Conservation (phyloP, 2,329 filamentous ascomycete species). For the Metarhizium rileyi region DNA sequence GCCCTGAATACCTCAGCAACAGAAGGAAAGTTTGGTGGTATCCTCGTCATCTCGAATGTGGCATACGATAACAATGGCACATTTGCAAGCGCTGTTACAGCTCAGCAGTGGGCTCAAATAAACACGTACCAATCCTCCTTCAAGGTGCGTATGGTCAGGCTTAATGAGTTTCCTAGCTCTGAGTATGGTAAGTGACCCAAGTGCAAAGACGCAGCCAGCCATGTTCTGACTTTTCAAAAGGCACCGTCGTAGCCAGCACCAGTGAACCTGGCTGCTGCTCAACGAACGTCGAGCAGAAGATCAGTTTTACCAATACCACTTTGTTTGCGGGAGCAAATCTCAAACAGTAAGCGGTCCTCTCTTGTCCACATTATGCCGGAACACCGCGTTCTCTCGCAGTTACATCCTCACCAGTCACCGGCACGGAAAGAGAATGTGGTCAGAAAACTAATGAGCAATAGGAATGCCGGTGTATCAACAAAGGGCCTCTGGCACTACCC, state of each 20-base stretch:
- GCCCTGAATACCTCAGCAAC: constrained; percentile 36
- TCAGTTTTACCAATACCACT: neutral
- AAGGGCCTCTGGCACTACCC: constrained; percentile 49
- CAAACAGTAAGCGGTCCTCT: neutral
- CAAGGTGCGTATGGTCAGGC: constrained; percentile 49
- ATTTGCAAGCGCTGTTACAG: constrained; percentile 44
- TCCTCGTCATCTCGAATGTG: constrained; percentile 44
- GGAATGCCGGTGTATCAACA: constrained; percentile 36
- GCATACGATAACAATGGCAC: constrained; percentile 40
- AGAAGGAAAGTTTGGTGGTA: constrained; percentile 48
- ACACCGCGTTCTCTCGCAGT: constrained; percentile 13
- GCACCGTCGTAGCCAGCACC: neutral
- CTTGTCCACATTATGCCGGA: neutral
- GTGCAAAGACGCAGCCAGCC: constrained; percentile 26
- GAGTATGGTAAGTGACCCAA: constrained; percentile 32
- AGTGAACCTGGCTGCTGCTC: neutral
- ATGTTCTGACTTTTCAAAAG: neutral
- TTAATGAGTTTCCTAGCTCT: constrained; percentile 45
- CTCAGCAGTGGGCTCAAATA: constrained; percentile 44
- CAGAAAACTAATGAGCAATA: constrained; percentile 1
- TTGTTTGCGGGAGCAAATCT: neutral
- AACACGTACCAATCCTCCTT: constrained; percentile 49
- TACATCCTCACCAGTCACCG: too few species aligned
- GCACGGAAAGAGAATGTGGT: neutral
- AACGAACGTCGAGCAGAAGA: neutral